phyloP scores from a whole-genome alignment of 176 grass and related monocot species.

The Bromus sterilis region DNA sequence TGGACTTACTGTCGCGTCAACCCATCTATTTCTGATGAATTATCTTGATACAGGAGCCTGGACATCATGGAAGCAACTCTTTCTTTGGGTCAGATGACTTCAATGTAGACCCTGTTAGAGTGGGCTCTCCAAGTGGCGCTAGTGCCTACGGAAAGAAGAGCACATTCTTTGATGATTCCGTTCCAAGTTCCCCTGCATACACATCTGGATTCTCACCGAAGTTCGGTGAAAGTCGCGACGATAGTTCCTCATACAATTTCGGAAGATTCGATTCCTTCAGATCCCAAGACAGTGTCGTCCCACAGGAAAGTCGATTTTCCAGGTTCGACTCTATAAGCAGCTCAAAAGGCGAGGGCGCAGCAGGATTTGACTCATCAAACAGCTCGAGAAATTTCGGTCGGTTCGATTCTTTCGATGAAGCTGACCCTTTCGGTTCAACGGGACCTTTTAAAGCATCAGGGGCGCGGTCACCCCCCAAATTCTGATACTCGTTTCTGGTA shows the following conservation, averaged over 20 bases:
- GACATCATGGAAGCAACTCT: conserved; percentile 50
- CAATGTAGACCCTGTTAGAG: conserved; percentile 40
- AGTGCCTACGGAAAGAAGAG: conserved; percentile 58
- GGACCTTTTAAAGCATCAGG: conserved; percentile 89
- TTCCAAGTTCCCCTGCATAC: conserved; percentile 87
- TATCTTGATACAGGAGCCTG: conserved; percentile 54
- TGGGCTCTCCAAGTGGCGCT: conserved; percentile 42
- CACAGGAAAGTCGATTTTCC: conserved; percentile 56
- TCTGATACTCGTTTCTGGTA: conserved; percentile 27
- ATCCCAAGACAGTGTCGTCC: conserved; percentile 68
- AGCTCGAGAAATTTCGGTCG: conserved; percentile 55
- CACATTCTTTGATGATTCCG: conserved; percentile 95
- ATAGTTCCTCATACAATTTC: conserved; percentile 51
- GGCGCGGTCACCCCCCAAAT: conserved; percentile 46
- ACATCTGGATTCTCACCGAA: conserved; percentile 69
- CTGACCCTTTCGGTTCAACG: conserved; percentile 83
- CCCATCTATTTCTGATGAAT: conserved; percentile 13
- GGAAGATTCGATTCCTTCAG: conserved; percentile 81
- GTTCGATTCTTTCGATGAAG: conserved; percentile 97
- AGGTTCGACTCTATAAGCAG: conserved; percentile 77
- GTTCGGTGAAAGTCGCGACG: conserved; percentile 50
- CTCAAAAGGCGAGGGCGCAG: conserved; percentile 36
- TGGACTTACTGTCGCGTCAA: neutral
- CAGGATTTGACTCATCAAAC: conserved; percentile 58
- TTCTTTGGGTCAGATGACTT: conserved; percentile 81